These are phyloP conservation scores for Durio zibethinus DNA, from an alignment of 345 rosid species.

Conservation along the genomic window DNA sequence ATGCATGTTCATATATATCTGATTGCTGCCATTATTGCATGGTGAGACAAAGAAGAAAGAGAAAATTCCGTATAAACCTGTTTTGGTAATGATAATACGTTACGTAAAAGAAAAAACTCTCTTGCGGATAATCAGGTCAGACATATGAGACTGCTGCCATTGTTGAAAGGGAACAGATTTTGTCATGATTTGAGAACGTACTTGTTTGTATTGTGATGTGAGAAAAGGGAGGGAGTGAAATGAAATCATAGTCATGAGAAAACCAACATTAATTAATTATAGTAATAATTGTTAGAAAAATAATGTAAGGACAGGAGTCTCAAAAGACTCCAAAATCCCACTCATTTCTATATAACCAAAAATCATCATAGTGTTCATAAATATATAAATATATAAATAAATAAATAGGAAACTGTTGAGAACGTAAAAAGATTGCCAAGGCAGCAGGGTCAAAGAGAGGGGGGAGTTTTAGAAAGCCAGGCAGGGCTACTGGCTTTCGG, in stretches of 20 bases:
- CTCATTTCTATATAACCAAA: constrained; percentile 28
- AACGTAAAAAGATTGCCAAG: constrained; percentile 18
- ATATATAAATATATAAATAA: too few species aligned
- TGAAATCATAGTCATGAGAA: constrained; percentile 2
- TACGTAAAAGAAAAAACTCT: not conserved
- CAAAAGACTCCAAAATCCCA: constrained; percentile 45
- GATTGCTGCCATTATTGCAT: not conserved
- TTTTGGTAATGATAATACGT: not conserved
- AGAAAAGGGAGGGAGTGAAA: not conserved
- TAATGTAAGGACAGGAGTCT: constrained; percentile 29
- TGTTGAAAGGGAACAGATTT: constrained; percentile 26
- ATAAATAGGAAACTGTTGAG: not conserved
- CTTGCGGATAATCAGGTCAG: not conserved
- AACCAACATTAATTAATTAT: not conserved
- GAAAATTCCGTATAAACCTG: not conserved
- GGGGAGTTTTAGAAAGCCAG: not conserved
- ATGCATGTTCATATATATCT: not conserved
- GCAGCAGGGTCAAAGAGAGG: constrained; percentile 18
- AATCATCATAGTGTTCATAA: constrained; percentile 17
- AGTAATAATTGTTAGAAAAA: not conserved
- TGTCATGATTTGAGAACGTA: constrained; percentile 31
- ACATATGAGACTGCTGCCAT: not conserved
- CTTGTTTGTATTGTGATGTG: not conserved
- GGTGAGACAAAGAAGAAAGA: not conserved
- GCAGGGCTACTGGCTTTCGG: not conserved